phyloP scores from a whole-genome alignment of 306 rosid genomes.

The Vigna hirtella region DNA sequence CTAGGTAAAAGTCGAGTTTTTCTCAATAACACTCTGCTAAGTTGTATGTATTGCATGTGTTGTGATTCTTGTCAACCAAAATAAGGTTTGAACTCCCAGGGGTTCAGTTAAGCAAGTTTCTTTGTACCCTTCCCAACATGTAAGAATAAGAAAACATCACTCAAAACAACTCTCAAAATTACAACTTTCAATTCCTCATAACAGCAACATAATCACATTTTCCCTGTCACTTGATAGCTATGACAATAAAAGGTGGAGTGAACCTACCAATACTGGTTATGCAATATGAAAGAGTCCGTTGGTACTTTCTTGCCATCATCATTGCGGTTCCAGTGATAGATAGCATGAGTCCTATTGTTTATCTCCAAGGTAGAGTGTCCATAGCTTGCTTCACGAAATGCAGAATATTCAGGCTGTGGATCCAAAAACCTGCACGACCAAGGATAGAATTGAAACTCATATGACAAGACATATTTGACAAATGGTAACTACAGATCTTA shows the following conservation, averaged over 20 bases:
- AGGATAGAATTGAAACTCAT: slow-evolving; percentile 14
- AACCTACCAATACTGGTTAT: slow-evolving; percentile 90
- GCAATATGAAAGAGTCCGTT: slow-evolving; percentile 70
- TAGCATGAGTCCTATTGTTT: slow-evolving; percentile 82
- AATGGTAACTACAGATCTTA: neutral
- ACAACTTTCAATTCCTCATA: slow-evolving; percentile 36
- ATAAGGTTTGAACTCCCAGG: too few relatives aligned
- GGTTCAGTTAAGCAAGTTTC: neutral
- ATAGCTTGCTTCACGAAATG: slow-evolving; percentile 93
- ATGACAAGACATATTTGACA: slow-evolving; percentile 11
- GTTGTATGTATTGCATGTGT: neutral
- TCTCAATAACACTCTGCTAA: neutral
- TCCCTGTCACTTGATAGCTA: slow-evolving; percentile 1
- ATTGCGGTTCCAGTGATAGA: slow-evolving; percentile 98
- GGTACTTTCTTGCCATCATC: slow-evolving; percentile 86
- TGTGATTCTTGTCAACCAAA: slow-evolving; percentile 30
- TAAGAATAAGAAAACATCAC: slow-evolving; percentile 19
- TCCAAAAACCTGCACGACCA: slow-evolving; percentile 68
- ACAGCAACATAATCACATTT: slow-evolving; percentile 19
- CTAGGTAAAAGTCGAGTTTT: too few relatives aligned
- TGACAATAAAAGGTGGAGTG: slow-evolving; percentile 33
- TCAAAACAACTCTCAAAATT: slow-evolving; percentile 2
- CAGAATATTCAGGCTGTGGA: slow-evolving; percentile 96
- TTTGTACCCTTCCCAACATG: slow-evolving; percentile 3
- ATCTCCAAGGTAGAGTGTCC: slow-evolving; percentile 95